Evolutionary conservation across 2,329 filamentous ascomycete species (phyloP).

Genomic region (Zymoseptoria passerinii): DNA sequence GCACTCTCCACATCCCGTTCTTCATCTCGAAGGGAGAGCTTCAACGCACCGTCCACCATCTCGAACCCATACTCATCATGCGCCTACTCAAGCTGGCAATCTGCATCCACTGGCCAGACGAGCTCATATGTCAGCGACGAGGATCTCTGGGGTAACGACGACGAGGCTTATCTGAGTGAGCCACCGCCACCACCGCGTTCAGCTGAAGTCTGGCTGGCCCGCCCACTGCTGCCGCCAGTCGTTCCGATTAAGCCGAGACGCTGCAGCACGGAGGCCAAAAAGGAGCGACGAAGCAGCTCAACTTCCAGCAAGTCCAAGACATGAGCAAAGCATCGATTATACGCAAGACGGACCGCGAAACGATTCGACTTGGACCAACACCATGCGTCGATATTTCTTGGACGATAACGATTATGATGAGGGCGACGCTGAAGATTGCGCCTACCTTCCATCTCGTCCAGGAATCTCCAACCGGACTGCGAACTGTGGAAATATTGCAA

Average conservation of each 20-base stretch:
- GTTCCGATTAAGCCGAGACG: slow-evolving; percentile 13
- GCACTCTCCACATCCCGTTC: slow-evolving; percentile 4
- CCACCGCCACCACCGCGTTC: slow-evolving; percentile 28
- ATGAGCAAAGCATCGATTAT: slow-evolving; percentile 5
- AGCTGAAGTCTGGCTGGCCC: slow-evolving; percentile 28
- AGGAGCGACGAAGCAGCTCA: slow-evolving; percentile 14
- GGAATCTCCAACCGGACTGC: too few relatives aligned
- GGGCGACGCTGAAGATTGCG: too few relatives aligned
- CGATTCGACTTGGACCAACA: too few relatives aligned
- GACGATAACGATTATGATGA: neutral
- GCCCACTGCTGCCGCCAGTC: slow-evolving; percentile 25
- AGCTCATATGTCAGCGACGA: slow-evolving; percentile 32
- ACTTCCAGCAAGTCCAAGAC: slow-evolving; percentile 12
- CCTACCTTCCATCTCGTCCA: too few relatives aligned
- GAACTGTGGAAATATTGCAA: too few relatives aligned
- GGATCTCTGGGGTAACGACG: slow-evolving; percentile 31
- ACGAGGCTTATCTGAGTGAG: slow-evolving; percentile 26
- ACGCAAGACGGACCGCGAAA: too few relatives aligned
- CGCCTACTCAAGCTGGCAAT: slow-evolving; percentile 12
- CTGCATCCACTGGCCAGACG: slow-evolving; percentile 12
- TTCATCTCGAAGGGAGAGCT: slow-evolving; percentile 10
- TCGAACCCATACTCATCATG: slow-evolving; percentile 16
- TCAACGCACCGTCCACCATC: slow-evolving; percentile 8
- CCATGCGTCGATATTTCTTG: neutral
- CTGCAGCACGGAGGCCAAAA: slow-evolving; percentile 13